phyloP scores from a whole-genome alignment of 176 grass and related monocot genomes.

The Carex littledalei region DNA sequence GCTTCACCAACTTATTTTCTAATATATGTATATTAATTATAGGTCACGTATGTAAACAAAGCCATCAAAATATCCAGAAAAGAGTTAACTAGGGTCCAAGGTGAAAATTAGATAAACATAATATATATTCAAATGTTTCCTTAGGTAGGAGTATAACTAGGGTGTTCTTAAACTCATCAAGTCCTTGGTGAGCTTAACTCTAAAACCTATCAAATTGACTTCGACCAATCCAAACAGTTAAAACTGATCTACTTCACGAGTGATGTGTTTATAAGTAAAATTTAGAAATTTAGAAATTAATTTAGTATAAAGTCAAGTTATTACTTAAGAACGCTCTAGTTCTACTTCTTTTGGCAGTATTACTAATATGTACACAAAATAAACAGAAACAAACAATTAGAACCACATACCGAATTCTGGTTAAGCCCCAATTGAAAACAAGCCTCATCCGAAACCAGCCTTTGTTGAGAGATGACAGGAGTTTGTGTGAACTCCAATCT shows the following conservation, averaged over 20 bases:
- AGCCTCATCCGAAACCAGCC: not conserved
- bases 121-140: not conserved
- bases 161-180: too few species aligned
- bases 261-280: too few species aligned
- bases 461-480: not conserved
- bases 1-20: not conserved
- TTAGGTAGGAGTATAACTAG: too few species aligned
- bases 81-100: not conserved
- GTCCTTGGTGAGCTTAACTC: too few species aligned
- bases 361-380: not conserved
- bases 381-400: not conserved
- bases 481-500: constrained; percentile 4
- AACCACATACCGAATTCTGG: not conserved
- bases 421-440: not conserved
- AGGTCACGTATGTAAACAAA: not conserved
- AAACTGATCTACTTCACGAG: too few species aligned
- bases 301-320: too few species aligned
- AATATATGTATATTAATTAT: not conserved
- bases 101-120: not conserved
- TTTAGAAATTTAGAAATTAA: too few species aligned
- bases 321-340: too few species aligned
- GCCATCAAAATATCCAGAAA: not conserved
- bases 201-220: too few species aligned
- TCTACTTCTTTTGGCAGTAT: not conserved
- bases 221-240: too few species aligned